These are phyloP conservation scores for Sodiomyces alkalinus DNA, from an alignment of 2,329 filamentous ascomycete genomes.

Conservation along the genomic window DNA sequence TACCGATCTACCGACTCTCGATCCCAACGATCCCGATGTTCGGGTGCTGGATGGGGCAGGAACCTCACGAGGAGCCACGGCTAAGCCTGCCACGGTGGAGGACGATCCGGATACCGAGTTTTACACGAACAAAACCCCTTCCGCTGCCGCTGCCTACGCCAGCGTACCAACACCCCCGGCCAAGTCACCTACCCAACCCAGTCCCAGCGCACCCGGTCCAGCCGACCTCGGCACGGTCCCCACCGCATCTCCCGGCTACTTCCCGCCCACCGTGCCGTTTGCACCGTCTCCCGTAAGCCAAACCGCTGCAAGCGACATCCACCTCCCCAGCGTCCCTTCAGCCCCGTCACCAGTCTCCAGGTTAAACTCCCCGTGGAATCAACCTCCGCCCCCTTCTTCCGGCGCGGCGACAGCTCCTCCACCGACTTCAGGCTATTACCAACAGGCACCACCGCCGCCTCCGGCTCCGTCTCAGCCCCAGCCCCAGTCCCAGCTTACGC, in stretches of 20 bases:
- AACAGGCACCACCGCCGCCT: constrained; percentile 6
- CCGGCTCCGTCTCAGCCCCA: constrained; percentile 4
- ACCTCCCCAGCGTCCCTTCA: constrained; percentile 10
- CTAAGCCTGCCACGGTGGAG: constrained; percentile 31
- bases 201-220: constrained; percentile 4
- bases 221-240: constrained; percentile 6
- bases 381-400: background rate
- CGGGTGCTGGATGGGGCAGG: constrained; percentile 23
- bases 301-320: constrained; percentile 14
- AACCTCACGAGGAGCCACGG: constrained; percentile 15
- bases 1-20: constrained; percentile 30
- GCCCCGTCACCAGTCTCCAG: constrained; percentile 7
- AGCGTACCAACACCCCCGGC: constrained; percentile 11
- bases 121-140: constrained; percentile 8
- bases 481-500: background rate
- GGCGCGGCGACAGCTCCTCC: constrained; percentile 4
- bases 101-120: constrained; percentile 32
- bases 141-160: constrained; percentile 11
- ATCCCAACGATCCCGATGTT: constrained; percentile 50
- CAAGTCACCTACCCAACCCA: constrained; percentile 10
- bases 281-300: constrained; percentile 20
- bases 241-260: constrained; percentile 15
- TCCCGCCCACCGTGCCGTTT: constrained; percentile 17
- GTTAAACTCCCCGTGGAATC: no score
- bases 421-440: constrained; percentile 8